phyloP scores from a whole-genome alignment of 1,284 basidiomycete genomes.

The Anthracocystis setariae region DNA sequence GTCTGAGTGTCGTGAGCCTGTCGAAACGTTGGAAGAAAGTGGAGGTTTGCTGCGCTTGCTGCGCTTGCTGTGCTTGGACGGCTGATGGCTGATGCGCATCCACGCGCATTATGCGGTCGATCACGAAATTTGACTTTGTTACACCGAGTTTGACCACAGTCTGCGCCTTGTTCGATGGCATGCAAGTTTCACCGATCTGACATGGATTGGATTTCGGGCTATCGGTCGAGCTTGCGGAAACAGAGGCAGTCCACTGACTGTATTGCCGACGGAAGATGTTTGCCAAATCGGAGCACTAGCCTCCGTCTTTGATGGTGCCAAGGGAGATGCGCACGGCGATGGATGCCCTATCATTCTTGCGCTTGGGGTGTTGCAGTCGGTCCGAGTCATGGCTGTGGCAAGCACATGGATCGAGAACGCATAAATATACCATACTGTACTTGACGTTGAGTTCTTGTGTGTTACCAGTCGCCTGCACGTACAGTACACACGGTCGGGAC shows the following conservation, averaged over 20 bases:
- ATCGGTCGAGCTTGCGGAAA: conserved; percentile 1
- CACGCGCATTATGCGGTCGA: conserved; percentile 35
- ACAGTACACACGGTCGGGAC: no score
- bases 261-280: neutral
- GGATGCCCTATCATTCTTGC: no score
- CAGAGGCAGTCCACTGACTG: neutral
- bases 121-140: conserved; percentile 21
- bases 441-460: neutral
- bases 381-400: conserved; percentile 13
- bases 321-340: neutral
- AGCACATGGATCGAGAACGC: conserved; percentile 6
- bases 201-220: neutral
- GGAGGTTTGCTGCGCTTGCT: conserved; percentile 33
- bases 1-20: conserved; percentile 7
- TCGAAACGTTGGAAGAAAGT: conserved; percentile 22
- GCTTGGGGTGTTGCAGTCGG: neutral
- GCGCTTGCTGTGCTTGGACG: neutral
- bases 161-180: no score
- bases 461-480: no score
- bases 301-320: conserved; percentile 8
- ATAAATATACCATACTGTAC: neutral
- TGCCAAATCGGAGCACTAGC: conserved; percentile 21
- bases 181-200: neutral
- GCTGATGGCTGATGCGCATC: conserved; percentile 7
- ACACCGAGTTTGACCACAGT: neutral